phyloP scores from a whole-genome alignment of 2,329 filamentous ascomycete genomes.

The Stagonosporopsis tanaceti region DNA sequence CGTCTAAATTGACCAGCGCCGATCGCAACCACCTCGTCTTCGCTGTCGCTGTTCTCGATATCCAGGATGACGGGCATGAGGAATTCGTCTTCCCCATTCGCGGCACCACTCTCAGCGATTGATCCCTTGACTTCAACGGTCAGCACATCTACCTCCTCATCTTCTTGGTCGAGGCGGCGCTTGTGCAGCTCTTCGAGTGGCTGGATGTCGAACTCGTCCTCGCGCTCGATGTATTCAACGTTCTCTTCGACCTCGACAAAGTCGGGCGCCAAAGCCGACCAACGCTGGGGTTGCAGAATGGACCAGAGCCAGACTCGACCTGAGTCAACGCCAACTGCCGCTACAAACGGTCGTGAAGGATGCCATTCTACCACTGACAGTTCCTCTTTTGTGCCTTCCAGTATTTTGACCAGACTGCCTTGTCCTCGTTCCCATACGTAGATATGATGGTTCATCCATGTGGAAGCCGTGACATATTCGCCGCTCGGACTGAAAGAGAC shows the following conservation, averaged over 20 bases:
- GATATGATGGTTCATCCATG: constrained; percentile 97
- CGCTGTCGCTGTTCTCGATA: constrained; percentile 91
- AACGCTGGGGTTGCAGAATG: constrained; percentile 92
- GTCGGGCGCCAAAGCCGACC: constrained; percentile 95
- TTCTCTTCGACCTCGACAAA: constrained; percentile 99
- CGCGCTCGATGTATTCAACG: constrained; percentile 91
- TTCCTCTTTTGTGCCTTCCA: constrained; percentile 96
- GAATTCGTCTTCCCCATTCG: constrained; percentile 66
- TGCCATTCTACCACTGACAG: constrained; percentile 96
- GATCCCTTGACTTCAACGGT: constrained; percentile 70
- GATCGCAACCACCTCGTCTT: constrained; percentile 79
- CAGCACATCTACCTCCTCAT: constrained; percentile 91
- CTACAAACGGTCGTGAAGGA: constrained; percentile 83
- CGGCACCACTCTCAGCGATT: constrained; percentile 58
- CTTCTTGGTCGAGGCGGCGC: constrained; percentile 86
- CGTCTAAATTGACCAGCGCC: constrained; percentile 84
- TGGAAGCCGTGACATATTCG: constrained; percentile 95
- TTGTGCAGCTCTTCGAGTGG: constrained; percentile 94
- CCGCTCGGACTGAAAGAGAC: constrained; percentile 93
- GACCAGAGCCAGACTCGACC: constrained; percentile 97
- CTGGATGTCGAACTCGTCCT: constrained; percentile 98
- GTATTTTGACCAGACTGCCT: constrained; percentile 92
- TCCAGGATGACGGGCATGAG: constrained; percentile 93
- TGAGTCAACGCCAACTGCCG: constrained; percentile 90
- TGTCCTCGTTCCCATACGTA: constrained; percentile 97